A percentile compares a stretch with the other conserved stretches of the same genome.
These are phyloP conservation scores for Saksenaea vasiformis DNA, from an alignment of 371 early-diverging fungal species.

Conservation along the genomic window DNA sequence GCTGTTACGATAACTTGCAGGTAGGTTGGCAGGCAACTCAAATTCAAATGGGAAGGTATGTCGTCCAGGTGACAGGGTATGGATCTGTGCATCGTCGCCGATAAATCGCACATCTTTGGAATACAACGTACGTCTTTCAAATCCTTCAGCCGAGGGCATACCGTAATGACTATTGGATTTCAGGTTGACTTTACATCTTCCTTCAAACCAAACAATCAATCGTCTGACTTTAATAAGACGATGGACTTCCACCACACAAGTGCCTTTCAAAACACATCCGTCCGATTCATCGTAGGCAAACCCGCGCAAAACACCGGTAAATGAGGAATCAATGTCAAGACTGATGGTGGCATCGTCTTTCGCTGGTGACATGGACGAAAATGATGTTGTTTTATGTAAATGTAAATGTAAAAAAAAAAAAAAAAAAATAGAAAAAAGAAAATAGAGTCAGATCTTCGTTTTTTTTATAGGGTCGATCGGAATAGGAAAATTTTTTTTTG, in stretches of 20 bases:
- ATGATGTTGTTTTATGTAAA: neutral
- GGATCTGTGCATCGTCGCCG: slow-evolving; percentile 38
- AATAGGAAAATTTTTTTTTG: neutral
- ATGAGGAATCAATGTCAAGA: slow-evolving; percentile 39
- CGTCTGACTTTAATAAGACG: slow-evolving; percentile 48
- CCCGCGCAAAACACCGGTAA: slow-evolving; percentile 48
- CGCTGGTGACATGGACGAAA: neutral
- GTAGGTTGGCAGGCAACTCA: slow-evolving; percentile 45
- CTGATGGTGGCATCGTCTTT: slow-evolving; percentile 43
- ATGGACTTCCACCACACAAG: slow-evolving; percentile 32
- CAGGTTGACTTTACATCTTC: slow-evolving; percentile 42
- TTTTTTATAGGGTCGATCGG: neutral
- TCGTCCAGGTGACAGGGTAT: slow-evolving; percentile 32
- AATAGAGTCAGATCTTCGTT: neutral
- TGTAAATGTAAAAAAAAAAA: neutral
- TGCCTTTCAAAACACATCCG: slow-evolving; percentile 45
- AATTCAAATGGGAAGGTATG: slow-evolving; percentile 42
- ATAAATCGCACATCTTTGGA: slow-evolving; percentile 34
- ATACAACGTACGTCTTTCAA: slow-evolving; percentile 37
- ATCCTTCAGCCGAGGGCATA: slow-evolving; percentile 31
- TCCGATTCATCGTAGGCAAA: slow-evolving; percentile 50
- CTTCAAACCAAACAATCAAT: slow-evolving; percentile 46
- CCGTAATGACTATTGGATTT: slow-evolving; percentile 24
- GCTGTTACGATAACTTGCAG: slow-evolving; percentile 41
- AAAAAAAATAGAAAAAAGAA: neutral